Base-by-base conservation (phyloP, 2,329 filamentous ascomycete genomes). In the Purpureocillium lavendulum region DNA sequence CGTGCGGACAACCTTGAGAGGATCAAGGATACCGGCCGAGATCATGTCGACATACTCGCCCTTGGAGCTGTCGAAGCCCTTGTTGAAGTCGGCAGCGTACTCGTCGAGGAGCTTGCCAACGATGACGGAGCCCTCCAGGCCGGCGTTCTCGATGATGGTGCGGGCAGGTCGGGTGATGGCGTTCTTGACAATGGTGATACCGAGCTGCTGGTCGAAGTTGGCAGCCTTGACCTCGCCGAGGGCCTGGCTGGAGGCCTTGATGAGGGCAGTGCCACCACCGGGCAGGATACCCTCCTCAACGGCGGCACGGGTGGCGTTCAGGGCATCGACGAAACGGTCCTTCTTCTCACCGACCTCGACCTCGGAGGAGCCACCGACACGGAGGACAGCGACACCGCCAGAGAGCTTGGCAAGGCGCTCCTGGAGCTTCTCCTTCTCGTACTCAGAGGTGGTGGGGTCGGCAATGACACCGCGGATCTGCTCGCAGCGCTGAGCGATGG, bases 401-500 rank as follows among this genome's bases (percentile, higher is more conserved):
- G 92, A 97, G 52, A 98, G 86, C 82, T 98, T 98, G 55, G 92
- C 92, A 46, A 98, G 86, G 71, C 92, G 92, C 77, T 98, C 92
- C 74, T 97, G 92, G 50, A 98, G 87, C 82, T 98, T 98, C 84
- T 98, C 92, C 80, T 96, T 97, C 80, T 98, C 92, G 71, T 98
- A 98, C 61, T 98, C 92, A 36, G 89, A 96, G 49, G 92, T 98
- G 55, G 78, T 82, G 50, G 90, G 84, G 71, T 98, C 92, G 47
- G 74, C 77, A 74, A 96, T 95, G 68, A 97, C 88, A 53, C 90
- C 89, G 54, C 92, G 89, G 69, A 98, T 98, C 76, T 98, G 92
- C 73, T 98, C 92, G 70, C 92, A 97, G 63, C 92, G 86, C 76
- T 96, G 88, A 49, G 85, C 70, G 57, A 98, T 94, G 51, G 77